A percentile compares a stretch with the other conserved stretches of the same genome.
Conservation (phyloP, 208 protist genomes). For the Trypanosoma cruzi region DNA sequence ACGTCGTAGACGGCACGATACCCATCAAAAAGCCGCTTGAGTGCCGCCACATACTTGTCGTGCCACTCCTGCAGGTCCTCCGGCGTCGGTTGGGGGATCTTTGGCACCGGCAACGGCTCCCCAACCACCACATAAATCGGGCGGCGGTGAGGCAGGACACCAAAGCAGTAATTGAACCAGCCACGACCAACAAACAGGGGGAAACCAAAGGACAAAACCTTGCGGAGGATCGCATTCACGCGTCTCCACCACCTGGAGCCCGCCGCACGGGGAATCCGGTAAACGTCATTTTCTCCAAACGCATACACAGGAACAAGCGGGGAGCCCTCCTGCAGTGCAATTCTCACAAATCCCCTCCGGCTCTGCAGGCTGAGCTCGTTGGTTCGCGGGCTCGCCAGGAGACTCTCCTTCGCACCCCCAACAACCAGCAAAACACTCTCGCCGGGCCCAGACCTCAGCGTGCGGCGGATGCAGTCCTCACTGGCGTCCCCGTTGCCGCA, state of each 20-base stretch:
- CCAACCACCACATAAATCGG: constrained; percentile 88
- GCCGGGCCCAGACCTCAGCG: constrained; percentile 69
- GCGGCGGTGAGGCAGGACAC: constrained; percentile 66
- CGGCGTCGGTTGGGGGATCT: constrained; percentile 58
- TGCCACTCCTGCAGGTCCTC: constrained; percentile 79
- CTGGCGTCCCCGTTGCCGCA: constrained; percentile 86
- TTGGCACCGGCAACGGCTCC: constrained; percentile 66
- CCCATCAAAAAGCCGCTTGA: constrained; percentile 71
- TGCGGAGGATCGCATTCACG: constrained; percentile 37
- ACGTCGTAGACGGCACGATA: constrained; percentile 77
- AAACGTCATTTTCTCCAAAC: constrained; percentile 91
- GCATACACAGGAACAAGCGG: constrained; percentile 84
- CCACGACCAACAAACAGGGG: constrained; percentile 76
- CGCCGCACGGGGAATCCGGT: constrained; percentile 45
- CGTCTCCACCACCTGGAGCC: constrained; percentile 33
- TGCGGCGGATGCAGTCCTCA: constrained; percentile 57
- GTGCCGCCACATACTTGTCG: constrained; percentile 67
- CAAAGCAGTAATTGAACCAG: constrained; percentile 78
- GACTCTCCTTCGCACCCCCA: constrained; percentile 79
- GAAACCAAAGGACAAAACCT: constrained; percentile 58
- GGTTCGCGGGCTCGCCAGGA: constrained; percentile 64
- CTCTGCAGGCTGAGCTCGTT: constrained; percentile 75
- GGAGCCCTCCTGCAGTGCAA: constrained; percentile 78
- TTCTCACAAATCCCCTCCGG: constrained; percentile 87
- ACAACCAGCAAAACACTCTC: constrained; percentile 86